Percentiles rank a stretch among this genome's conserved stretches.
Conservation (phyloP, 345 rosid genomes). For the thale cress (Arabidopsis thaliana) region TAIR10.1 NC_003076.8:2868501-2869000, state of each 20-base stretch:
- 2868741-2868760: constrained; percentile 67
- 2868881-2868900: constrained; percentile 23
- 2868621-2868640: constrained; percentile 80
- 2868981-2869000: constrained; percentile 21
- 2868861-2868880: constrained; percentile 28
- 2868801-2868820: constrained; percentile 74
- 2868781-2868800: constrained; percentile 60
- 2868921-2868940: constrained; percentile 34
- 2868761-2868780: constrained; percentile 62
- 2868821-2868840: constrained; percentile 51
- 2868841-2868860: constrained; percentile 48
- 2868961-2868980: constrained; percentile 38
- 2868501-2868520: constrained; percentile 58
- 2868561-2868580: constrained; percentile 69
- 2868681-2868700: constrained; percentile 85
- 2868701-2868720: constrained; percentile 63
- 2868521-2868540: constrained; percentile 51
- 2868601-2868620: constrained; percentile 71
- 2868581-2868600: constrained; percentile 56
- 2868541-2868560: constrained; percentile 51
- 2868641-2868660: constrained; percentile 73
- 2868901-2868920: constrained; percentile 18
- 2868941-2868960: constrained; percentile 16
- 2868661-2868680: constrained; percentile 81
- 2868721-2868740: constrained; percentile 67